Evolutionary conservation across 1,284 basidiomycete genomes (phyloP).

Genomic region (Trichosporon sp.): DNA sequence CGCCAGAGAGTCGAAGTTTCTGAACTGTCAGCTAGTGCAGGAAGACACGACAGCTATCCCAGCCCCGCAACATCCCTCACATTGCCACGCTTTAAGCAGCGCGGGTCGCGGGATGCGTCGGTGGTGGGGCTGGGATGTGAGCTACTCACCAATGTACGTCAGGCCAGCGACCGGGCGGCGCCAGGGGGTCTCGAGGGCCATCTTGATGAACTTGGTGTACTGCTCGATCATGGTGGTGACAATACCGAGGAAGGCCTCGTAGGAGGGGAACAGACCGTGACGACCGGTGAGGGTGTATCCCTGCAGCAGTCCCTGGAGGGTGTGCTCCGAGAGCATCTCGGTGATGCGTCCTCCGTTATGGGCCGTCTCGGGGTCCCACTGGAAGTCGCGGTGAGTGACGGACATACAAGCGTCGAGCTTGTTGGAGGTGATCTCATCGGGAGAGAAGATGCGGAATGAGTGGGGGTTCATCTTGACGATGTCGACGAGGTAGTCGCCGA

Average conservation of each 20-base stretch:
- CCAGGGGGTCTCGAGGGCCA: slow-evolving; percentile 71
- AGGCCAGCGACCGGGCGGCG: slow-evolving; percentile 52
- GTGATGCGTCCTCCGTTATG: slow-evolving; percentile 55
- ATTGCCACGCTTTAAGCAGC: no score
- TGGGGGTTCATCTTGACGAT: slow-evolving; percentile 62
- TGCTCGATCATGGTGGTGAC: slow-evolving; percentile 55
- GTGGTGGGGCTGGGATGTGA: slow-evolving; percentile 59
- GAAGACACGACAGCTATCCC: no score
- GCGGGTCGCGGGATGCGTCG: slow-evolving; percentile 46
- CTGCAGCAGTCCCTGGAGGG: slow-evolving; percentile 79
- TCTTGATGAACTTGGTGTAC: slow-evolving; percentile 79
- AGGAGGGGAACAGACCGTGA: slow-evolving; percentile 77
- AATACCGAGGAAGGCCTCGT: slow-evolving; percentile 60
- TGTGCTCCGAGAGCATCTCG: slow-evolving; percentile 83
- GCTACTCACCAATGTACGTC: not conserved
- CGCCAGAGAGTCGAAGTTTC: slow-evolving; percentile 57
- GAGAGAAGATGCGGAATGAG: slow-evolving; percentile 81
- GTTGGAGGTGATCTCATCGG: slow-evolving; percentile 76
- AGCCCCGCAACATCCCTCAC: no score
- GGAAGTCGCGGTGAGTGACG: slow-evolving; percentile 50
- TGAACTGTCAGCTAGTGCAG: slow-evolving; percentile 5
- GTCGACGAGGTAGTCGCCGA: slow-evolving; percentile 25
- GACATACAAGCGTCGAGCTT: slow-evolving; percentile 76
- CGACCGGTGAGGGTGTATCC: slow-evolving; percentile 67
- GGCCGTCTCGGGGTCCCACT: slow-evolving; percentile 21